A percentile compares a stretch with the other conserved stretches of the same genome.
phyloP scores from a whole-genome alignment of 805 yeast genomes.

The Kodamaea kakaduensis region DNA sequence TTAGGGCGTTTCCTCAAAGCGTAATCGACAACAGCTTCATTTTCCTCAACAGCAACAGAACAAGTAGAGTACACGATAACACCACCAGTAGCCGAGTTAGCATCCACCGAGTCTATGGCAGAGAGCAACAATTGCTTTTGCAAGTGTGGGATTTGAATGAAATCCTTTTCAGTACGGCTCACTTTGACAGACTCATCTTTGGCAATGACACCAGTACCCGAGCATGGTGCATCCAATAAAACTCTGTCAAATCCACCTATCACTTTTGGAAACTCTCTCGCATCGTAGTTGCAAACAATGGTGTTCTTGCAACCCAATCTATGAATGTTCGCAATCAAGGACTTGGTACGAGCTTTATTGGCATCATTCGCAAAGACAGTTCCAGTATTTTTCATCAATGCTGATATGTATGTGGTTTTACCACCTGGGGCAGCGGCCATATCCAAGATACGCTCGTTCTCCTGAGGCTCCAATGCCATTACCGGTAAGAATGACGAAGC shows the following conservation, averaged over 20 bases:
- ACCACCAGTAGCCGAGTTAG: slow-evolving; percentile 88
- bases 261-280: slow-evolving; percentile 96
- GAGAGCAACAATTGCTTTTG: slow-evolving; percentile 91
- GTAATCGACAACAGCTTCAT: slow-evolving; percentile 97
- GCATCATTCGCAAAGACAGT: slow-evolving; percentile 96
- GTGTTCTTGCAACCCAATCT: slow-evolving; percentile 96
- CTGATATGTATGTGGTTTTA: slow-evolving; percentile 90
- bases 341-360: slow-evolving; percentile 93
- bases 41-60: slow-evolving; percentile 97
- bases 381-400: slow-evolving; percentile 97
- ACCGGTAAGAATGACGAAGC: slow-evolving; percentile 98
- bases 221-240: slow-evolving; percentile 96
- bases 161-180: slow-evolving; percentile 92
- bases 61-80: slow-evolving; percentile 95
- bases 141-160: slow-evolving; percentile 91
- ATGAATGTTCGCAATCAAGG: slow-evolving; percentile 94
- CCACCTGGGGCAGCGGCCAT: slow-evolving; percentile 99
- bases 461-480: slow-evolving; percentile 97
- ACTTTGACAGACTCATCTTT: slow-evolving; percentile 94
- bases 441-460: slow-evolving; percentile 89
- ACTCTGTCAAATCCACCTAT: slow-evolving; percentile 98
- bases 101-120: slow-evolving; percentile 97
- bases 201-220: slow-evolving; percentile 99
- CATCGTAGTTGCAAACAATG: slow-evolving; percentile 95
- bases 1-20: slow-evolving; percentile 95